Evolutionary conservation across 805 yeast species (phyloP).

Genomic region (Monosporozyma solicola): DNA sequence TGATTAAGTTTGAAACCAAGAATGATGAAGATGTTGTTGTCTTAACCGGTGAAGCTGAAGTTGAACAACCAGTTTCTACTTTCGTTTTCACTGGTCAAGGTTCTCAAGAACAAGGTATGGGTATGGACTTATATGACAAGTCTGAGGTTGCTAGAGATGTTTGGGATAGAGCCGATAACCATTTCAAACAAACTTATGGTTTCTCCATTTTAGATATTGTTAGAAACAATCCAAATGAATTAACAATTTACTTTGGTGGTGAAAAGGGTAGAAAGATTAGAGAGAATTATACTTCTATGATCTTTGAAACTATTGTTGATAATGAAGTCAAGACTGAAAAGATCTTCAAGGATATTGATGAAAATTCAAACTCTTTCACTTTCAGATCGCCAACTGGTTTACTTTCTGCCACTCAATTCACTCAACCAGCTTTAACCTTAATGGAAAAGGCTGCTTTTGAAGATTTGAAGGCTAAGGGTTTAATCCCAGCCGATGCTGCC

Average conservation of each 20-base stretch:
- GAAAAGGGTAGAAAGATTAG: constrained; percentile 92
- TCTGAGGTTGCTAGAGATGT: constrained; percentile 89
- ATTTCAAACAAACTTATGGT: constrained; percentile 89
- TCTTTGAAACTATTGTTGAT: constrained; percentile 87
- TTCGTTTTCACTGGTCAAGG: constrained; percentile 99
- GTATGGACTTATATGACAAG: constrained; percentile 93
- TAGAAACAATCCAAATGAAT: constrained; percentile 87
- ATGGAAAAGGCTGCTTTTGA: constrained; percentile 99
- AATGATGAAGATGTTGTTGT: constrained; percentile 78
- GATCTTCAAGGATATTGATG: constrained; percentile 87
- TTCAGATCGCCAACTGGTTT: constrained; percentile 91
- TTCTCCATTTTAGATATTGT: constrained; percentile 96
- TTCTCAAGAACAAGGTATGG: constrained; percentile 99
- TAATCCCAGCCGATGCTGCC: constrained; percentile 85
- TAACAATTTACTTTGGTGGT: constrained; percentile 96
- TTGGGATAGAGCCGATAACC: constrained; percentile 96
- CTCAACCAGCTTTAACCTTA: constrained; percentile 97
- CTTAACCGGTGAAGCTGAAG: constrained; percentile 92
- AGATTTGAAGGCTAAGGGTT: constrained; percentile 92
- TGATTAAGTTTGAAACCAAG: constrained; percentile 82
- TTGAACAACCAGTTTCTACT: constrained; percentile 95
- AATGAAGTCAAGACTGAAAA: constrained; percentile 83
- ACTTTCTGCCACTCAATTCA: constrained; percentile 95
- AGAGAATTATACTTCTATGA: constrained; percentile 92
- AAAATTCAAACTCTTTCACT: constrained; percentile 72